Base-by-base conservation (phyloP, 2,329 filamentous ascomycete genomes). In the Aspergillus tubingensis region DNA sequence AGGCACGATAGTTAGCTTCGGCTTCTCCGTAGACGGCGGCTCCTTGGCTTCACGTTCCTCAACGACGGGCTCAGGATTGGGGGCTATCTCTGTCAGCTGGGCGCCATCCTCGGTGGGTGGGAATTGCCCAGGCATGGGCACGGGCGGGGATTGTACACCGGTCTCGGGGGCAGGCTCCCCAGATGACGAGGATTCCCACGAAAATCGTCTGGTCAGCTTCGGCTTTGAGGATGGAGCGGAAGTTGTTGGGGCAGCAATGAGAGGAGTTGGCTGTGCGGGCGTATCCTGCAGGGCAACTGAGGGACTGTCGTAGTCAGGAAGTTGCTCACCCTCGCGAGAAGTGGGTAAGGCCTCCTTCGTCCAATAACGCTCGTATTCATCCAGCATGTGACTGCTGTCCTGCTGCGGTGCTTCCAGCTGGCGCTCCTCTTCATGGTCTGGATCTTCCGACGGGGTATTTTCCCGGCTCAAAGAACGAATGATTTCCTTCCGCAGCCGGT, bases 401-500 rank as follows among this genome's bases (percentile, higher is more conserved):
- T 70, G 67, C 4, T 63, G 65, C 19, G 63, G 54, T 19, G 62
- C 61, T 23, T 69, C 67, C 19, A 66, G 67, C 38, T 66, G 55
- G 30, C 59, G 66, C 25, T 50, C 49, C 2, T 62, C 50, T 23
- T 58, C 51, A 41, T 59, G 57, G 21, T 74, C 71, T 3, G 65
- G 69, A 25, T 72, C 67, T 3, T 72, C 65, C 11, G 69, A 70
- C n/a, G 73, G 67, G 2, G 68, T 68, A 56, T 71, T 71, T 51
- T 75, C 73, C 30, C 78, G 75, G 44, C 76, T 81, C 53, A 81
- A 66, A 4, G 79, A 80, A 49, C 75, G 76, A n/a, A 81, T 80
- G n/a, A 82, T 82, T 60, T 81, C 80, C 59, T 78, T 75, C 47
- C 78, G 70, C 44, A 82, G 62, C 36, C 77, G 75, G 58, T 82